Conservation (phyloP, 2,329 filamentous ascomycete genomes). For the Onygena corvina region DNA sequence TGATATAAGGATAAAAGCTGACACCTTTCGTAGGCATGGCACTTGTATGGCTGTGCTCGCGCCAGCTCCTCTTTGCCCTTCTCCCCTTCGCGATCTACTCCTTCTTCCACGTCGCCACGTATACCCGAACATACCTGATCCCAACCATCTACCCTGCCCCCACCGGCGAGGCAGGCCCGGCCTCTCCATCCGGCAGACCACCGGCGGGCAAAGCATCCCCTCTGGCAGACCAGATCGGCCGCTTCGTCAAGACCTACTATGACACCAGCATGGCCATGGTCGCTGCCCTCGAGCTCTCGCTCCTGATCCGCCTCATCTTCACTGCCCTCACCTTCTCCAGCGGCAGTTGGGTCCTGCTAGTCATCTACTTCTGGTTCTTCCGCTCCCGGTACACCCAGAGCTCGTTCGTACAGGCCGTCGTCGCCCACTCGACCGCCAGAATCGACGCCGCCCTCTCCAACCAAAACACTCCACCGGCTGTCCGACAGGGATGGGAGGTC, state of each 20-base stretch:
- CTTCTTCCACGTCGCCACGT: slow-evolving; percentile 94
- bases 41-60: slow-evolving; percentile 83
- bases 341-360: slow-evolving; percentile 78
- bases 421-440: slow-evolving; percentile 58
- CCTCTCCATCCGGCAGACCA: slow-evolving; percentile 43
- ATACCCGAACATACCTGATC: slow-evolving; percentile 84
- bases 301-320: slow-evolving; percentile 72
- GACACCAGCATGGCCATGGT: slow-evolving; percentile 92
- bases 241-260: slow-evolving; percentile 97
- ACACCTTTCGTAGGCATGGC: slow-evolving; percentile 59
- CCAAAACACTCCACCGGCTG: slow-evolving; percentile 72
- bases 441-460: slow-evolving; percentile 72
- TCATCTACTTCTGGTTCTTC: slow-evolving; percentile 81
- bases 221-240: slow-evolving; percentile 69
- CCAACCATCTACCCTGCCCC: slow-evolving; percentile 66
- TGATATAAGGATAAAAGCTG: slow-evolving; percentile 1
- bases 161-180: slow-evolving; percentile 41
- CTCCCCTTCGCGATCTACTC: slow-evolving; percentile 95
- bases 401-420: slow-evolving; percentile 76
- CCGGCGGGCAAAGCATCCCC: slow-evolving; percentile 42
- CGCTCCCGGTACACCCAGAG: slow-evolving; percentile 83
- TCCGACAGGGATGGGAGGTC: slow-evolving; percentile 65
- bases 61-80: slow-evolving; percentile 79
- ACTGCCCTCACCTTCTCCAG: slow-evolving; percentile 78
- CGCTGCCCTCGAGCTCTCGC: slow-evolving; percentile 69